Evolutionary conservation across 106 monocot species (phyloP).

Genomic region (Platanthera guangdongensis): DNA sequence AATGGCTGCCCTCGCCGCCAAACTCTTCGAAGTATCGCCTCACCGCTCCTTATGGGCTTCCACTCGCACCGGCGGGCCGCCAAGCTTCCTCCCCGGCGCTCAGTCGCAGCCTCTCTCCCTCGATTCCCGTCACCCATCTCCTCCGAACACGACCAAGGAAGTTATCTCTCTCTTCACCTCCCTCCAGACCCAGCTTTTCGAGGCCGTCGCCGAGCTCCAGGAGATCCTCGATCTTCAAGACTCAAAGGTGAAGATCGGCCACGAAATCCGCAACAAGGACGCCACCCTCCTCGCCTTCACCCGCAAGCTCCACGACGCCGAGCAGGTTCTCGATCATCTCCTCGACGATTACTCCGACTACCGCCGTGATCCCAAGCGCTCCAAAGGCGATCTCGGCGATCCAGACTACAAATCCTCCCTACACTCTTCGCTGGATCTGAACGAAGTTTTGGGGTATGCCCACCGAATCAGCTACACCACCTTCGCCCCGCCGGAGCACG

Average conservation of each 20-base stretch:
- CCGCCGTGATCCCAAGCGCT: slow-evolving; percentile 20
- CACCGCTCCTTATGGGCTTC: slow-evolving; percentile 66
- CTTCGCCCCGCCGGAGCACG: slow-evolving; percentile 92
- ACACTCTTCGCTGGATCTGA: slow-evolving; percentile 40
- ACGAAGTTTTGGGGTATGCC: slow-evolving; percentile 64
- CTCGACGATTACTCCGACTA: slow-evolving; percentile 79
- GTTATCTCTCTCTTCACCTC: slow-evolving; percentile 58
- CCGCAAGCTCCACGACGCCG: slow-evolving; percentile 50
- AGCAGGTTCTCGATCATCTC: slow-evolving; percentile 54
- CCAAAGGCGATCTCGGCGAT: slow-evolving; percentile 3
- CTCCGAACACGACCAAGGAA: slow-evolving; percentile 53
- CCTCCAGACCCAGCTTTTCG: slow-evolving; percentile 86
- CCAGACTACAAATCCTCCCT: slow-evolving; percentile 9
- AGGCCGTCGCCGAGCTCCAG: slow-evolving; percentile 77
- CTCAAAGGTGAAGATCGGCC: slow-evolving; percentile 28
- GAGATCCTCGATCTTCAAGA: slow-evolving; percentile 84
- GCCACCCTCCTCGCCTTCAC: slow-evolving; percentile 57
- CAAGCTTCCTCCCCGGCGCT: slow-evolving; percentile 32
- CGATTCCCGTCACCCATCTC: slow-evolving; percentile 13
- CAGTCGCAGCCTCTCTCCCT: slow-evolving; percentile 7
- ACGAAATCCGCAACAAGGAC: slow-evolving; percentile 40
- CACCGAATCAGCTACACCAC: slow-evolving; percentile 98
- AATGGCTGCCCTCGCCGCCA: slow-evolving; percentile 66
- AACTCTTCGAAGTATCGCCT: slow-evolving; percentile 71
- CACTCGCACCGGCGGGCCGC: slow-evolving; percentile 51